Conservation (phyloP, 768 basidiomycete species). For the Serendipita indica region DNA sequence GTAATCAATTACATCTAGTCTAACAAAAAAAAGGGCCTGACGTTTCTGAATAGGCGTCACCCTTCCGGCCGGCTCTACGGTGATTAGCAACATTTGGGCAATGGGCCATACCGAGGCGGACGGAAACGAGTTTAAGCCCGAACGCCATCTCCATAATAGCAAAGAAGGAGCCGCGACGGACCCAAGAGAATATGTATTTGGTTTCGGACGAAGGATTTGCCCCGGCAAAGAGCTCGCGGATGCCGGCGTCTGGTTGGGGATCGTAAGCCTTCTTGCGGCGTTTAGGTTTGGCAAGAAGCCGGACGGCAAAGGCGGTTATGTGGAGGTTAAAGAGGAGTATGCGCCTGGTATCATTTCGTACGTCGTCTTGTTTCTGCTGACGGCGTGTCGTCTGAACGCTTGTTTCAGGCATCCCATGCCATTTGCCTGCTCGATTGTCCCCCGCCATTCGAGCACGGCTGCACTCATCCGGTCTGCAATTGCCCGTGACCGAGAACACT, state of each 20-base stretch:
- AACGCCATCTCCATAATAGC: slow-evolving; percentile 6
- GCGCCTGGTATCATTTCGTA: slow-evolving; percentile 18
- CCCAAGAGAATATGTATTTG: background rate
- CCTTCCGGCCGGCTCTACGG: slow-evolving; percentile 30
- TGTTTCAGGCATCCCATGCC: slow-evolving; percentile 23
- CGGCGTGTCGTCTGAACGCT: too few species aligned
- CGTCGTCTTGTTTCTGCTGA: background rate
- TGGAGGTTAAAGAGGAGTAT: slow-evolving; percentile 25
- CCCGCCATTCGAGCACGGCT: slow-evolving; percentile 23
- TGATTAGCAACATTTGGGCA: slow-evolving; percentile 14
- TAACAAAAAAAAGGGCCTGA: too few species aligned
- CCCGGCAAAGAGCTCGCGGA: slow-evolving; percentile 42
- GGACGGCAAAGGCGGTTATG: slow-evolving; percentile 30
- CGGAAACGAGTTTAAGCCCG: slow-evolving; percentile 11
- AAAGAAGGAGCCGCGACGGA: background rate
- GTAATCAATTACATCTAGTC: too few species aligned
- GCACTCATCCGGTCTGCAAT: slow-evolving; percentile 19
- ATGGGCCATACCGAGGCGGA: slow-evolving; percentile 12
- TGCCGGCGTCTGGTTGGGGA: slow-evolving; percentile 31
- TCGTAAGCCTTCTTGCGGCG: slow-evolving; percentile 30
- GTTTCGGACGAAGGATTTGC: slow-evolving; percentile 26
- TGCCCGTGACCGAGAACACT: background rate
- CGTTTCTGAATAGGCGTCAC: too few species aligned
- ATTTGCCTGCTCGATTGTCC: slow-evolving; percentile 25
- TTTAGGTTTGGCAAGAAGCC: slow-evolving; percentile 30